phyloP scores from a whole-genome alignment of 148 eudicot genomes.

The Salicornia ramosissima region DNA sequence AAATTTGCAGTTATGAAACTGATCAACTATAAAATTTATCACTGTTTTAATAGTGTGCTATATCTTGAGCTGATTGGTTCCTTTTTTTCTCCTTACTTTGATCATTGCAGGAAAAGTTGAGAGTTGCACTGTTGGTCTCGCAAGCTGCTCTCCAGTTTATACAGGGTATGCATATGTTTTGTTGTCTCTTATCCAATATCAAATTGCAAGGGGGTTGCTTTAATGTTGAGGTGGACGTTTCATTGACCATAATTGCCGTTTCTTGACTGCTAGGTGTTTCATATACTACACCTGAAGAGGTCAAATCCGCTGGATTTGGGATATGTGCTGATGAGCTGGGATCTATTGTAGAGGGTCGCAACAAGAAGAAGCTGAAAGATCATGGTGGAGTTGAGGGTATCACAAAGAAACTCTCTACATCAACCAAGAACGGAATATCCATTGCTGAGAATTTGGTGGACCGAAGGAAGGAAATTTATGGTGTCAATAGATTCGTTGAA shows the following conservation, averaged over 20 bases:
- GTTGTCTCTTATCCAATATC: not conserved
- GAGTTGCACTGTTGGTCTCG: slow-evolving; percentile 77
- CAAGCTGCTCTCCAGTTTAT: slow-evolving; percentile 89
- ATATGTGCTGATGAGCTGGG: slow-evolving; percentile 81
- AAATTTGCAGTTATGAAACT: not conserved
- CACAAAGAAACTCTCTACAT: slow-evolving; percentile 54
- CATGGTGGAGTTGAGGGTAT: slow-evolving; percentile 77
- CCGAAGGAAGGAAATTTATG: slow-evolving; percentile 55
- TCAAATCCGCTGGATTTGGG: slow-evolving; percentile 66
- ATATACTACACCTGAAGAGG: slow-evolving; percentile 63
- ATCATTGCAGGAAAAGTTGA: slow-evolving; percentile 61
- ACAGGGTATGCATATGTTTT: slow-evolving; percentile 39
- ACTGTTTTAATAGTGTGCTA: not conserved
- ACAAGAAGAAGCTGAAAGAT: slow-evolving; percentile 49
- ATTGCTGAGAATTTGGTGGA: slow-evolving; percentile 43
- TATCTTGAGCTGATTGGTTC: slow-evolving; percentile 7
- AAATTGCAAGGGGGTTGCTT: not conserved
- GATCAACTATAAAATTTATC: not conserved
- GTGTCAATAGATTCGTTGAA: slow-evolving; percentile 67
- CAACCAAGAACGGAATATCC: slow-evolving; percentile 43
- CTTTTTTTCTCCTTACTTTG: not conserved
- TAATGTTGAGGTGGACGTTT: not conserved
- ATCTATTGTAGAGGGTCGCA: slow-evolving; percentile 73
- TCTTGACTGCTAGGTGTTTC: slow-evolving; percentile 47
- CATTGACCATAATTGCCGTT: slow-evolving; percentile 12